These are phyloP conservation scores for Phytomonas francai DNA, from an alignment of 208 protist genomes.

Conservation along the genomic window DNA sequence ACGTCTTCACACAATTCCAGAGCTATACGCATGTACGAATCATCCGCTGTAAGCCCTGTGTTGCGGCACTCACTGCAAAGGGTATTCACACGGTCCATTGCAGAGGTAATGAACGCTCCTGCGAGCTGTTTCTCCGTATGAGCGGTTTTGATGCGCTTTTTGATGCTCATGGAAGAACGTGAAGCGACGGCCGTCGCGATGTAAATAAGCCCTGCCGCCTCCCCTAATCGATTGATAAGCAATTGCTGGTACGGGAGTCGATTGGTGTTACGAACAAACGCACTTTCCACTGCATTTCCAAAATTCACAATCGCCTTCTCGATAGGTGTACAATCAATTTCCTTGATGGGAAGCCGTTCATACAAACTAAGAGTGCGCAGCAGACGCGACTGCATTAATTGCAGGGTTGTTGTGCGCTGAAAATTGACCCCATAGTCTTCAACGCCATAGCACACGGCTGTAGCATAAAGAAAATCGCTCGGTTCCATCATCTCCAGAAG, in stretches of 20 bases:
- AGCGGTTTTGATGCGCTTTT: slow-evolving; percentile 58
- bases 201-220: slow-evolving; percentile 72
- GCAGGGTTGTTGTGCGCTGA: slow-evolving; percentile 74
- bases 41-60: slow-evolving; percentile 73
- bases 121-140: slow-evolving; percentile 67
- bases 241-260: slow-evolving; percentile 68
- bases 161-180: slow-evolving; percentile 57
- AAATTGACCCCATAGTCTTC: slow-evolving; percentile 82
- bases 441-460: slow-evolving; percentile 72
- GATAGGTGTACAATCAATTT: slow-evolving; percentile 57
- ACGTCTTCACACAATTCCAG: slow-evolving; percentile 69
- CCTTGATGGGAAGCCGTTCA: slow-evolving; percentile 61
- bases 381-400: slow-evolving; percentile 68
- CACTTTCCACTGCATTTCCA: slow-evolving; percentile 66
- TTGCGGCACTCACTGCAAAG: slow-evolving; percentile 64
- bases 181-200: slow-evolving; percentile 73
- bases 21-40: slow-evolving; percentile 77
- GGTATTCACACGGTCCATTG: slow-evolving; percentile 31
- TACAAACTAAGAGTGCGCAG: slow-evolving; percentile 48
- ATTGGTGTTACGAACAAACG: slow-evolving; percentile 69
- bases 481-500: slow-evolving; percentile 65
- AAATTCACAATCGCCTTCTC: slow-evolving; percentile 75
- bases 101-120: slow-evolving; percentile 50
- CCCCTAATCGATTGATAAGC: slow-evolving; percentile 72
- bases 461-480: slow-evolving; percentile 62